phyloP scores from a whole-genome alignment of 148 eudicot species.

The Persicaria tinctoria region DNA sequence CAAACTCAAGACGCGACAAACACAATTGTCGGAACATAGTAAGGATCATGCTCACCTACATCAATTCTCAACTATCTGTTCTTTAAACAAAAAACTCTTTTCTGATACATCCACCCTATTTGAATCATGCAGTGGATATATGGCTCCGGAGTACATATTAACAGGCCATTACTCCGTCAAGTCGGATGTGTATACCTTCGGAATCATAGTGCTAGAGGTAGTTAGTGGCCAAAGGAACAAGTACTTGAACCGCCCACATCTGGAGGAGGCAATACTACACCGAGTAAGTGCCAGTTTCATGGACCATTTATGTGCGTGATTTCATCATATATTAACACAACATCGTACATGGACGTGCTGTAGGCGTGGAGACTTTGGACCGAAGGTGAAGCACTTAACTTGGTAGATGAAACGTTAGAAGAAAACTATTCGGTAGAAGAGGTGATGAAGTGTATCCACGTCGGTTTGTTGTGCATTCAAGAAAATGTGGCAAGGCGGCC shows the following conservation, averaged over 20 bases:
- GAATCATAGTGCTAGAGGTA: constrained; percentile 10
- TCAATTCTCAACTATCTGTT: not conserved
- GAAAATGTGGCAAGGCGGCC: constrained; percentile 8
- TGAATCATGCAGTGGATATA: constrained; percentile 9
- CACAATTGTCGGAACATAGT: constrained; percentile 14
- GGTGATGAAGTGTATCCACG: constrained; percentile 9
- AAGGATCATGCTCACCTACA: not conserved
- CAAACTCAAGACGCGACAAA: constrained; percentile 13
- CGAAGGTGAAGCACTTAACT: not conserved
- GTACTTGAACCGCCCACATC: constrained; percentile 10
- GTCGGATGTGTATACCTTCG: constrained; percentile 5
- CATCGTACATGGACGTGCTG: no score
- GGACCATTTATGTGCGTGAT: not conserved
- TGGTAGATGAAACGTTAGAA: not conserved
- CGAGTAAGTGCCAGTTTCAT: not conserved
- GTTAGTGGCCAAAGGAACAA: constrained; percentile 10
- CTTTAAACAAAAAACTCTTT: not conserved
- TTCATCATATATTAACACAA: not conserved
- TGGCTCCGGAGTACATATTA: constrained; percentile 12
- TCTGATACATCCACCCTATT: not conserved
- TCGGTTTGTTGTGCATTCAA: constrained; percentile 8
- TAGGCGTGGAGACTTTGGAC: constrained; percentile 13
- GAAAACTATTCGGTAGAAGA: not conserved
- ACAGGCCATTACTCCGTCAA: constrained; percentile 11
- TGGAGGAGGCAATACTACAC: constrained; percentile 4